Conservation (phyloP, 148 eudicot species). For the Chenopodium berlandieri region DNA sequence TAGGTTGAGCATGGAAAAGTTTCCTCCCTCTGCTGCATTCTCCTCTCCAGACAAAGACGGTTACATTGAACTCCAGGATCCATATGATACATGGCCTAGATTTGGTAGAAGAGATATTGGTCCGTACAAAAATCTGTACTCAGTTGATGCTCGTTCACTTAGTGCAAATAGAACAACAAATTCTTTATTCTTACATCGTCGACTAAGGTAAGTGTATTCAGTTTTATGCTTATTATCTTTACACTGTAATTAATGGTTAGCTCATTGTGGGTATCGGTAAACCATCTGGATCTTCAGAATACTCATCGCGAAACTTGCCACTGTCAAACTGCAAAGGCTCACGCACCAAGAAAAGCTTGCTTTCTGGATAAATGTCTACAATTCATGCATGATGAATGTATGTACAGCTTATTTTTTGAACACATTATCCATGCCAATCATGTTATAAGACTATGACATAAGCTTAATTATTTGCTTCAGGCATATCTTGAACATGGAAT, state of each 20-base stretch:
- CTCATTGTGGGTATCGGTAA: not conserved
- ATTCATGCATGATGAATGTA: conserved; percentile 93
- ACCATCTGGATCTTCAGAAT: conserved; percentile 36
- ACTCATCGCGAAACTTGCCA: conserved; percentile 57
- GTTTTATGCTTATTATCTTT: not conserved
- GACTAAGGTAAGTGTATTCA: conserved; percentile 43
- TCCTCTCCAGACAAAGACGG: conserved; percentile 9
- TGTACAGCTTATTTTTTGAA: conserved; percentile 15
- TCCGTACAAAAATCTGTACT: conserved; percentile 47
- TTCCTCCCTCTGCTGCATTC: conserved; percentile 28
- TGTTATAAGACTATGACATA: not conserved
- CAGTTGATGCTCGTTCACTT: conserved; percentile 49
- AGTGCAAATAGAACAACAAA: conserved; percentile 41
- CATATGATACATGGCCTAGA: conserved; percentile 49
- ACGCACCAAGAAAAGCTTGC: conserved; percentile 80
- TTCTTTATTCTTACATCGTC: conserved; percentile 44
- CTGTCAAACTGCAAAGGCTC: conserved; percentile 47
- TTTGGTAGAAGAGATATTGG: conserved; percentile 56
- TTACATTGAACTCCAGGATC: conserved; percentile 50
- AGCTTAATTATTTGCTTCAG: conserved; percentile 37
- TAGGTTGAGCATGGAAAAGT: conserved; percentile 33
- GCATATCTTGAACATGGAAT: conserved; percentile 74
- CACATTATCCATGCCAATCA: not conserved
- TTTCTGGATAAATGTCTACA: conserved; percentile 81
- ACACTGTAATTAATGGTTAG: not conserved